Base-by-base conservation (phyloP, 140 eudicot species). In the Ambrosia hybrid region DNA sequence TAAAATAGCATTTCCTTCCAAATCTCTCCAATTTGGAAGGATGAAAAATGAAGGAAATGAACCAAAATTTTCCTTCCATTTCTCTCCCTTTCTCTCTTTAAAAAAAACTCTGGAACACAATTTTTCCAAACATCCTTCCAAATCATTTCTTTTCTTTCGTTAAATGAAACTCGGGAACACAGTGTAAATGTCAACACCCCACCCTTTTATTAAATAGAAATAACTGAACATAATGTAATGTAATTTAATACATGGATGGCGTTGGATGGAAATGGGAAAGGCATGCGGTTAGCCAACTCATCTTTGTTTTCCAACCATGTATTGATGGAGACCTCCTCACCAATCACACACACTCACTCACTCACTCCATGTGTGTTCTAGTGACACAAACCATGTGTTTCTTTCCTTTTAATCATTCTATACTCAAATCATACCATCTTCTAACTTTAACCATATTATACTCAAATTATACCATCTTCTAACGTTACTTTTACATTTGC, bases 221-320 rank as follows among this genome's bases (percentile, higher is more conserved):
- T 13, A 72, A 6, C 39, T 57, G 43, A 30, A 26, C 51, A 51
- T 69, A 72, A 45, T 37, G 6, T 39, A n/a, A n/a, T n/a, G n/a
- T 63, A 4, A 66, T 57, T n/a, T 16, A 34, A 67, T 21, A 51
- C 12, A 43, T 77, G 61, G 56, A 80, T 69, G 79, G 79, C 69
- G 82, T 78, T 82, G 82, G 75, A 84, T 76, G 78, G 78, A 69
- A 72, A 76, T 84, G 86, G 84, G 72, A 74, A 55, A 75, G 85
- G 83, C 87, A 82, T 78, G 82, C 55, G 58, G 76, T 80, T 85
- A 75, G 82, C 83, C 87, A 77, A 78, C 86, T 84, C 81, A 90
- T 63, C 88, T 83, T 87, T 87, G 91, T 82, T 79, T 85, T 87
- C 87, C 86, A 80, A 80, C 85, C 91, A 78, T 58, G 46, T 70